Evolutionary conservation across 352 stramenopile species (phyloP), one percentile per base, ranked within the genome.

Genomic region (Globisporangium barbulae): DNA sequence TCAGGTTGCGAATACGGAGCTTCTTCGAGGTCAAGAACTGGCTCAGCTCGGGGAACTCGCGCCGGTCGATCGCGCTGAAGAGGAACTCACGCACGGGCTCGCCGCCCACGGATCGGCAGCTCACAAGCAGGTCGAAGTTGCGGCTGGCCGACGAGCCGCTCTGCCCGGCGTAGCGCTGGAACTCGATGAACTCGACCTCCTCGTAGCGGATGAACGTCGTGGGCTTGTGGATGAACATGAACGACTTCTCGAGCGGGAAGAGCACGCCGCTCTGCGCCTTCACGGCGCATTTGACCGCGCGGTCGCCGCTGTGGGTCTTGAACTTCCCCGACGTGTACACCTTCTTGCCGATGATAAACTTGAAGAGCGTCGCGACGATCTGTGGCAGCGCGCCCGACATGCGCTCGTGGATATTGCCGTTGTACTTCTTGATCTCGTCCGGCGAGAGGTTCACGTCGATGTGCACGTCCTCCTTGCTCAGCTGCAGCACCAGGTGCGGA

Each of bases 191-290:
- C 70, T 98, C 93, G 53, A 99, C 96, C 78, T 99, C 97, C 68
- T 99, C 97, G 79, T 99, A 99, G 61, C 93, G 91, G 76, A 99
- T 98, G 65, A 99, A 91, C 25, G 98, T 94, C 60, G 97, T 98
- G 25, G 97, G 97, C 76, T 99, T 99, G 86, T 99, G 96, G 71
- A 99, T 99, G 72, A 99, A 99, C 81, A 99, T 98, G 77, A 99
- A 99, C 69, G 96, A 98, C 79, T 97, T 99, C 67, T 99, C 96
- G 15, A 99, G 77, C 35, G 96, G 97, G 74, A 99, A 99, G 13
- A 99, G 81, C 61, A 98, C 85, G 28, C 97, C 97, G 67, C 97
- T 97, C 73, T 98, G 98, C 28, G 97, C 97, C 55, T 97, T 97
- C 54, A 98, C 78, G 41, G 91, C 84, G 63, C 91, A 98, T 59